Percentiles rank a stretch among this genome's conserved stretches.
These are phyloP conservation scores for Leptosphaerulina australis DNA, from an alignment of 2,329 filamentous ascomycete genomes.

Conservation along the genomic window DNA sequence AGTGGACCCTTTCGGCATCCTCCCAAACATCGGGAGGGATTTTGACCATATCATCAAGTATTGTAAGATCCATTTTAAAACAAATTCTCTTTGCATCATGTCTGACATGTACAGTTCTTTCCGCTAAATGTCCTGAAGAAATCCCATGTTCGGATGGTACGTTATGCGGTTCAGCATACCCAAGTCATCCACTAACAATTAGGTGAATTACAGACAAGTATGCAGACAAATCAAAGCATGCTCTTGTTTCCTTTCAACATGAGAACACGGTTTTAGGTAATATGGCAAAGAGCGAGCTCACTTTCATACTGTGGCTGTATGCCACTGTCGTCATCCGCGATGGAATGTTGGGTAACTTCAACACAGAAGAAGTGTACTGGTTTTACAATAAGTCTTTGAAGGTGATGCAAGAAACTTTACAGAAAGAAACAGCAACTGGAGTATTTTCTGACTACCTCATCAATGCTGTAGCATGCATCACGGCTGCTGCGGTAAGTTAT, in stretches of 20 bases:
- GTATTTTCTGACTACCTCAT: conserved; percentile 24
- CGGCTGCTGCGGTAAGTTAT: conserved; percentile 28
- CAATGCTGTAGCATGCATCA: conserved; percentile 24
- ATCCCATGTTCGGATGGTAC: conserved; percentile 22
- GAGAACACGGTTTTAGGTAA: conserved; percentile 30
- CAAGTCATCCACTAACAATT: not conserved
- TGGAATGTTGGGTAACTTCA: conserved; percentile 15
- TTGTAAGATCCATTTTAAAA: conserved; percentile 18
- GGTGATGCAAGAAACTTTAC: conserved; percentile 22
- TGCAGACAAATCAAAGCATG: conserved; percentile 19
- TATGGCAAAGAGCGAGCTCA: conserved; percentile 26
- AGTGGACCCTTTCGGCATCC: conserved; percentile 28
- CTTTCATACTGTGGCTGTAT: conserved; percentile 30
- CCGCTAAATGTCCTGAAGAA: conserved; percentile 26
- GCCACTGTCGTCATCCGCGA: conserved; percentile 28
- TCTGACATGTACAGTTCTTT: conserved; percentile 22
- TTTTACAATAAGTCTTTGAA: conserved; percentile 25
- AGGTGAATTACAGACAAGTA: conserved; percentile 22
- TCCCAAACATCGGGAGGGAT: conserved; percentile 28
- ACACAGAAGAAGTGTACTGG: conserved; percentile 24
- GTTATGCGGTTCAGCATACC: not conserved
- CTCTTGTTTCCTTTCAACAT: conserved; percentile 13
- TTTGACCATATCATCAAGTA: conserved; percentile 35
- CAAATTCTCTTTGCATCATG: not conserved
- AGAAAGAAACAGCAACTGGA: conserved; percentile 17